Percentiles rank a stretch among this genome's conserved stretches.
Evolutionary conservation across 1,284 basidiomycete genomes (phyloP).

Genomic region (Meira miltonrushii): DNA sequence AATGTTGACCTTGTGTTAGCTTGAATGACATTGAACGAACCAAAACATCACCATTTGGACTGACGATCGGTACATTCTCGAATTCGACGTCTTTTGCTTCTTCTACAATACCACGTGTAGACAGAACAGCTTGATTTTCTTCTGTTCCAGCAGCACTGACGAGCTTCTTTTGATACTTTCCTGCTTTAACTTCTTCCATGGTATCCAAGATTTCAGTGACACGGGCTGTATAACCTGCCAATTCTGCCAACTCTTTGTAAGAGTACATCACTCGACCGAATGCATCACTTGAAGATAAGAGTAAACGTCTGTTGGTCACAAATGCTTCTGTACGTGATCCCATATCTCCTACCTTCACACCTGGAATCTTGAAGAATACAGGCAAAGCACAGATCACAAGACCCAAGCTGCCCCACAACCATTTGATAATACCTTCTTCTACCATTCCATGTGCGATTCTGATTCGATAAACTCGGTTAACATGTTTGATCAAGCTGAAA

Average conservation of each 20-base stretch:
- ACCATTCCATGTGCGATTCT: constrained; percentile 81
- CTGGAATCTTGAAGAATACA: constrained; percentile 82
- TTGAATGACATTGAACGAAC: constrained; percentile 73
- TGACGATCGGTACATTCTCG: constrained; percentile 87
- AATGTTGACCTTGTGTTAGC: constrained; percentile 77
- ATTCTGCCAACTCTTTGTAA: constrained; percentile 76
- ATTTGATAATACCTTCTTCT: constrained; percentile 82
- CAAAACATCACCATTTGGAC: constrained; percentile 89
- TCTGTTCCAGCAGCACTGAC: constrained; percentile 64
- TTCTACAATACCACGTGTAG: constrained; percentile 67
- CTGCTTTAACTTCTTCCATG: constrained; percentile 78
- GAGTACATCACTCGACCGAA: constrained; percentile 87
- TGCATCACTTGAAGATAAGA: constrained; percentile 88
- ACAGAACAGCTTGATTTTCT: constrained; percentile 76
- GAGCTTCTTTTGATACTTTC: constrained; percentile 83
- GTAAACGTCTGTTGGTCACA: constrained; percentile 75
- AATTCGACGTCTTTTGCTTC: constrained; percentile 69
- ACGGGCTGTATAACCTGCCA: constrained; percentile 73
- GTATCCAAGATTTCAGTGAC: constrained; percentile 84
- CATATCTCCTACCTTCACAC: constrained; percentile 52
- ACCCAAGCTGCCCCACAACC: constrained; percentile 93
- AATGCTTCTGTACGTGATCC: constrained; percentile 58
- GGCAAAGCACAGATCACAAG: constrained; percentile 88
- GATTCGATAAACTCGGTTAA: constrained; percentile 73
- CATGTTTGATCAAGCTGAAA: constrained; percentile 79